Evolutionary conservation across 2,329 filamentous ascomycete genomes (phyloP), one percentile per base, ranked within the genome.

Genomic region (Trichoderma aggressivum): DNA sequence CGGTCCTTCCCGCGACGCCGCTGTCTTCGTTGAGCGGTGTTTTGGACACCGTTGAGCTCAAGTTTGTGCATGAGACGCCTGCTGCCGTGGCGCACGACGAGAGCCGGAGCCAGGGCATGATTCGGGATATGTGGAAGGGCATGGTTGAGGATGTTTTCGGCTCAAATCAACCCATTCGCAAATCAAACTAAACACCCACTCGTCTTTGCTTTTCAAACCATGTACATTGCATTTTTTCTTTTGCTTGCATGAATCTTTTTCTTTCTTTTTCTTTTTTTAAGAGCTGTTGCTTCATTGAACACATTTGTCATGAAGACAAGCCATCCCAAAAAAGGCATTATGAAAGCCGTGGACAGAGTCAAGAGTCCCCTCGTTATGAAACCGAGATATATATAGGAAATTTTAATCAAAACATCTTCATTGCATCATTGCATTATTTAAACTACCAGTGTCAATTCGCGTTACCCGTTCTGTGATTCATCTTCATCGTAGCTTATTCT

Each of bases 21-120:
- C 80, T 90, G 71, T 86, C 86, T 10, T 86, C 87, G 76, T 83
- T 90, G n/a, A 86, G 89, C 76, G 84, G 84, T n/a, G 85, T 89
- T 75, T 76, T 88, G 8, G 87, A 89, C 77, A 84, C 87, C 60
- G 82, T 87, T 7, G 84, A 88, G 78, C 81, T 90, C 66, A 86
- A 86, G 77, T 86, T 87, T 75, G 81, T 81, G 11, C 85, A 88
- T 73, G 79, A 82, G 71, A 76, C 72, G 70, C 65, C 65, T 11
- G 70, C 74, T 72, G 14, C 18, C 77, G 39, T 24, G 21, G 30
- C 8, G 3, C 21, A 81, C 66, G 75, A 80, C 32, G 76, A 80
- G 18, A 76, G 79, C n/a, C 71, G 80, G n/a, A 76, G 79, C 21
- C 71, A 80, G 24, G 82, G 84, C 70, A 86, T 89, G 82, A 77